Base-by-base conservation (phyloP, 2,329 filamentous ascomycete species). In the Coniosporium tulheliwenetii region DNA sequence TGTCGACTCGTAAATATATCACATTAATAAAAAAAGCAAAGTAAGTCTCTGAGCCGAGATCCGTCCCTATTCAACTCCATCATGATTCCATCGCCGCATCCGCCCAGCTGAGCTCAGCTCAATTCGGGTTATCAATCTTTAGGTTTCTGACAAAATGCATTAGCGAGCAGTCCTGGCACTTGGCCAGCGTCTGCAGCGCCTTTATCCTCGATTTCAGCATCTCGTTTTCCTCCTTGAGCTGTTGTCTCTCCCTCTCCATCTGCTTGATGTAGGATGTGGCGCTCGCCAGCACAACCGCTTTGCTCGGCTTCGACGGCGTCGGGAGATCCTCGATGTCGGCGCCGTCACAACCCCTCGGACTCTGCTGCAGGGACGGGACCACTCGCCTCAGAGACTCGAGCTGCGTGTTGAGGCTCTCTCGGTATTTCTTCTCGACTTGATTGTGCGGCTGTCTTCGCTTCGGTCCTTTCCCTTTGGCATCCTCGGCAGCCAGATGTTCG, bases 201-300 rank as follows among this genome's bases (percentile, higher is more conserved):
- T 60, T 59, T 39, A 66, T 54, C 16, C 62, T 52, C 15, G 56
- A 52, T 44, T 56, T 50, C 13, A 67, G 48, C 8, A 57, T 40
- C 38, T 55, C 50, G 30, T 64, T 63, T 44, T 62, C 59, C 8
- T 63, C 58, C 1, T 54, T 50, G 5, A 64, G 45, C 13, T 47
- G 49, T 43, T 60, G 56, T 50, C 60, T 59, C 41, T 66, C 62
- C 26, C 58, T 60, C 44, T 65, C 61, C 45, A 64, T 55, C 43
- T 64, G 59, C 49, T 65, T 62, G 52, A 67, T 65, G 50, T 66
- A 63, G 8, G 62, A 59, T 15, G 62, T 64, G 14, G 64, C 64
- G 1, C 59, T 63, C 8, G 62, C 62, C 29, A 67, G 55, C 39
- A 67, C 62, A 39, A 65, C 61, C n/a, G 63, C 62, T 47, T 66